Percentiles rank a stretch among this genome's conserved stretches.
Evolutionary conservation across 73 alveolate genomes (phyloP).

Genomic region (Tetrahymena malaccensis): DNA sequence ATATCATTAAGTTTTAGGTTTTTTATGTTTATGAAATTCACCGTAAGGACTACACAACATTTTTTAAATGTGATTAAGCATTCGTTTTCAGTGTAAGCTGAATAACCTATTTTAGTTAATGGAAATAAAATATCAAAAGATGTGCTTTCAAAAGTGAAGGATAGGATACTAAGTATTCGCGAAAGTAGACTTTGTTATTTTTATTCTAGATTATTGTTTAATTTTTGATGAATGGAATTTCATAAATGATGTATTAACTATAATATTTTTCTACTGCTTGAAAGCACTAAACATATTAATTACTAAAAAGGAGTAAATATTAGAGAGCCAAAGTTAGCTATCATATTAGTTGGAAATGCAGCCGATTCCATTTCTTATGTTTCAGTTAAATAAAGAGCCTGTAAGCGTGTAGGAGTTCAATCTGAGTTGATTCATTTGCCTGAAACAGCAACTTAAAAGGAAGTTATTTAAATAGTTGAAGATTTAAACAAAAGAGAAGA

Average conservation of each 20-base stretch:
- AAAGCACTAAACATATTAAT: not conserved
- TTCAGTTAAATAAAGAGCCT: not conserved
- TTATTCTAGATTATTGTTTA: not conserved
- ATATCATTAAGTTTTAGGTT: not conserved
- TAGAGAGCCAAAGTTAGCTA: conserved; percentile 20
- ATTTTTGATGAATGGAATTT: not conserved
- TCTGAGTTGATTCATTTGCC: conserved; percentile 14
- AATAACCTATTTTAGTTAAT: not conserved
- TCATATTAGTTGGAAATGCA: conserved; percentile 21
- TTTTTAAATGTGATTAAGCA: not conserved
- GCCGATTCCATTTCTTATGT: conserved; percentile 15
- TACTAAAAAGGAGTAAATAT: not conserved
- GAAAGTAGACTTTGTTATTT: not conserved
- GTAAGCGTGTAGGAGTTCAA: conserved; percentile 3
- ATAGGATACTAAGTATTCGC: not conserved
- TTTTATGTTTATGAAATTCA: not conserved
- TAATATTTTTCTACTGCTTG: not conserved
- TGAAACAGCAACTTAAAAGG: not conserved
- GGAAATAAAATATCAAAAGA: not conserved
- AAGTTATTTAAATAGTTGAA: not conserved
- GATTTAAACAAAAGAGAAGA: conserved; percentile 1
- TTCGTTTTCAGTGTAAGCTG: not conserved
- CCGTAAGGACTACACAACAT: not conserved
- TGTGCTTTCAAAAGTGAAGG: not conserved
- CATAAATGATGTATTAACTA: not conserved